Evolutionary conservation across 2,329 filamentous ascomycete species (phyloP), one percentile per base, ranked within the genome.

Genomic region (Clonostachys rosea): DNA sequence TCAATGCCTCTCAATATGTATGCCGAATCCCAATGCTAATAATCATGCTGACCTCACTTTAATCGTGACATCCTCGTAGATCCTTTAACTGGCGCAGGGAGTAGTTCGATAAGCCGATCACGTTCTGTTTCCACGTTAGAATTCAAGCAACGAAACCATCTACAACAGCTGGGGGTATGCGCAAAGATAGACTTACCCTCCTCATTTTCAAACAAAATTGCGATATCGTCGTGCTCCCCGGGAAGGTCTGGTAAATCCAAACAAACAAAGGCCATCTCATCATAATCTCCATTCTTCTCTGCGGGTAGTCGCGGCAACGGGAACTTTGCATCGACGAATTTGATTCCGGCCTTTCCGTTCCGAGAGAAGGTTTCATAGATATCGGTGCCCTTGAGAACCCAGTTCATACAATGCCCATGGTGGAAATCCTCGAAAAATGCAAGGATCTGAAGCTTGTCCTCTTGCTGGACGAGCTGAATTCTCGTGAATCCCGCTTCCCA

Each of bases 151-250:
- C 47, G 37, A 6, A 36, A 18, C 5, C 16, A 18, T 18, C n/a
- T 12, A 14, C 8, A 24, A 20, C 24, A 24, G 33, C 33, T 16
- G 24, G 24, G 24, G 24, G 24, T 8, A 30, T 9, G 8, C 8
- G 41, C 16, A n/a, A n/a, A 17, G 7, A 12, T 40, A 33, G 45
- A 75, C 86, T 73, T 67, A 91, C 87, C 86, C 59, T 78, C 73
- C 62, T 89, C 86, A 42, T 76, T 84, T 53, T 95, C 90, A 72
- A 96, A 96, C 50, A 85, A 68, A 58, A 96, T 84, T 11, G 85
- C 80, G 55, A 96, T 89, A 69, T 96, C 91, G 64, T 96, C 91
- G 66, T 96, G 90, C 69, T 96, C 91, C 44, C 89, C 89, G 1
- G 91, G 89, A 64, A 95, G 88, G 57, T 96, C 91, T 16, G 91